Evolutionary conservation across 2,329 filamentous ascomycete genomes (phyloP).

Genomic region (Iodosphaeria phyllophila): DNA sequence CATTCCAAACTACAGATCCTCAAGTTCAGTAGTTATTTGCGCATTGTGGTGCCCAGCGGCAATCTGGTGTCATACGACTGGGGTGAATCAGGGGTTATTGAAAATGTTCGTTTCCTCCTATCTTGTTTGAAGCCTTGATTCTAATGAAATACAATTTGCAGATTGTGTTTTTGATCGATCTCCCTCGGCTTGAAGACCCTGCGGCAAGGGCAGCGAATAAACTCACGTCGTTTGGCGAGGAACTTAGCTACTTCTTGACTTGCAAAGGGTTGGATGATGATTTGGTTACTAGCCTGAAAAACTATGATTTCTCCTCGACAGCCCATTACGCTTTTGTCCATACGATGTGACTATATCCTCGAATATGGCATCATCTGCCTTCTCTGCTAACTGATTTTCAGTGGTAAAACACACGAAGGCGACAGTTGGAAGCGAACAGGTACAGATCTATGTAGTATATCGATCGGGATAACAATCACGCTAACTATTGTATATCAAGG

Average conservation of each 20-base stretch:
- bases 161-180: slow-evolving; percentile 81
- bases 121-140: neutral
- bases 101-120: slow-evolving; percentile 41
- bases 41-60: slow-evolving; percentile 71
- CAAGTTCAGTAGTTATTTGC: slow-evolving; percentile 54
- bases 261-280: slow-evolving; percentile 45
- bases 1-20: slow-evolving; percentile 88
- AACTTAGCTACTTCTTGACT: slow-evolving; percentile 51
- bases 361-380: slow-evolving; percentile 1
- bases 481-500: slow-evolving; percentile 25
- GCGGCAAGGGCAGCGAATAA: slow-evolving; percentile 13
- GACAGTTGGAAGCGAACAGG: slow-evolving; percentile 23
- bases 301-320: slow-evolving; percentile 70
- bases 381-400: slow-evolving; percentile 13
- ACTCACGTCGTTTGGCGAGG: slow-evolving; percentile 40
- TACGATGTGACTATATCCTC: slow-evolving; percentile 43
- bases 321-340: slow-evolving; percentile 62
- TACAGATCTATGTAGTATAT: slow-evolving; percentile 9
- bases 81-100: slow-evolving; percentile 70
- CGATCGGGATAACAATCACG: slow-evolving; percentile 4
- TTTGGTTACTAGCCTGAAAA: slow-evolving; percentile 47
- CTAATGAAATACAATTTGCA: slow-evolving; percentile 13
- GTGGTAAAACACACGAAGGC: slow-evolving; percentile 36
- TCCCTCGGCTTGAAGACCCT: slow-evolving; percentile 41
- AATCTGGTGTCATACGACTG: slow-evolving; percentile 79